These are phyloP conservation scores for Pichia inconspicua DNA, from an alignment of 1,139 yeast species.

Conservation along the genomic window DNA sequence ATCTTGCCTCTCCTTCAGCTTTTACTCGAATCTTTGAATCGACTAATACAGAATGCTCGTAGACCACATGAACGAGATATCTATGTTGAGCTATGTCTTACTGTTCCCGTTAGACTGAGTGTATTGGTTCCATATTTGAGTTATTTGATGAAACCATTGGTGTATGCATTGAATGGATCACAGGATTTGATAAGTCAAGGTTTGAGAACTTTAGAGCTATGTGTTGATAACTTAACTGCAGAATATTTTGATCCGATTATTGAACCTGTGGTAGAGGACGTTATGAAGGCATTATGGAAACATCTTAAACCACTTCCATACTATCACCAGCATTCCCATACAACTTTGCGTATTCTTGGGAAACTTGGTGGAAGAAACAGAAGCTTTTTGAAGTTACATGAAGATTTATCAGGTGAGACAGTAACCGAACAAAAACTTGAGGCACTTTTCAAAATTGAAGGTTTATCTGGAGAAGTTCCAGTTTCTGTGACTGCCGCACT, in stretches of 20 bases:
- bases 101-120: constrained; percentile 90
- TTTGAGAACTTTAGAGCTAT: constrained; percentile 84
- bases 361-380: constrained; percentile 95
- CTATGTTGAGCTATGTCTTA: constrained; percentile 87
- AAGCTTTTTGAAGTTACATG: constrained; percentile 68
- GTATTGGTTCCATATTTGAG: constrained; percentile 89
- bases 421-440: constrained; percentile 61
- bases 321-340: constrained; percentile 88
- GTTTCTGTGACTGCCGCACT: constrained; percentile 80
- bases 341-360: constrained; percentile 87
- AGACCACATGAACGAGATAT: constrained; percentile 88
- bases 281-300: constrained; percentile 88
- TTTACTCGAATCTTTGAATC: constrained; percentile 74
- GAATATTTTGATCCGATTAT: constrained; percentile 95
- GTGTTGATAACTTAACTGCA: constrained; percentile 93
- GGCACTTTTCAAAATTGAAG: constrained; percentile 65
- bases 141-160: constrained; percentile 83
- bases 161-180: constrained; percentile 80
- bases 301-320: constrained; percentile 89
- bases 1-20: constrained; percentile 87
- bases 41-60: constrained; percentile 74
- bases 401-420: constrained; percentile 49
- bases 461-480: constrained; percentile 53
- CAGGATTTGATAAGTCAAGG: constrained; percentile 94
- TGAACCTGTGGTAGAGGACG: constrained; percentile 91